A percentile compares a stretch with the other conserved stretches of the same genome.
Conservation (phyloP, 805 yeast genomes). For the Kuraishia hungarica region DNA sequence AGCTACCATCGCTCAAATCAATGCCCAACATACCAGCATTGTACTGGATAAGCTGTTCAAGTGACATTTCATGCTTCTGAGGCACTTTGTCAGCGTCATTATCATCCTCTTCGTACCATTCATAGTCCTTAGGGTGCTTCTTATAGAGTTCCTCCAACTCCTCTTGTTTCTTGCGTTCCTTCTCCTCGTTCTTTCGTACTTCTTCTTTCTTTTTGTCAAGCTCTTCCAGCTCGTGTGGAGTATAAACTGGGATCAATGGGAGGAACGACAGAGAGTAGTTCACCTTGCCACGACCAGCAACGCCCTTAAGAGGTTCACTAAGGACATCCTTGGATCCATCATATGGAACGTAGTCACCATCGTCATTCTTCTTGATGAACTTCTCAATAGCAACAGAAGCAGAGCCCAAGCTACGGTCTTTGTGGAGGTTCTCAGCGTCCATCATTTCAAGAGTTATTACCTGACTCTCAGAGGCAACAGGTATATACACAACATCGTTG, state of each 20-base stretch:
- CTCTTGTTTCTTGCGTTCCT: constrained; percentile 35
- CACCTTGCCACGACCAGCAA: constrained; percentile 42
- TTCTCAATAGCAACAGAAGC: constrained; percentile 41
- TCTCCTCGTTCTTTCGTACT: constrained; percentile 23
- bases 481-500: constrained; percentile 50
- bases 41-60: constrained; percentile 43
- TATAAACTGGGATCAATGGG: constrained; percentile 56
- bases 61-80: constrained; percentile 23
- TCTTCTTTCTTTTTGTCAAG: constrained; percentile 30
- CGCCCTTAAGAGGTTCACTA: constrained; percentile 24
- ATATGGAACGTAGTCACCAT: constrained; percentile 38
- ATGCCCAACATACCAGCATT: constrained; percentile 59
- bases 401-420: constrained; percentile 58
- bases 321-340: constrained; percentile 42
- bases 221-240: constrained; percentile 45
- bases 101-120: constrained; percentile 44
- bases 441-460: constrained; percentile 46
- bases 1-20: constrained; percentile 40
- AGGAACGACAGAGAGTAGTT: constrained; percentile 52
- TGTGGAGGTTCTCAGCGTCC: constrained; percentile 59
- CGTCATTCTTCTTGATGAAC: constrained; percentile 35
- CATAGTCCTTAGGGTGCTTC: constrained; percentile 53
- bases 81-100: constrained; percentile 31
- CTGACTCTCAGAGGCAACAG: constrained; percentile 54
- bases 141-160: constrained; percentile 41